These are phyloP conservation scores for Ascosphaera apis DNA, from an alignment of 2,329 filamentous ascomycete genomes.

Conservation along the genomic window DNA sequence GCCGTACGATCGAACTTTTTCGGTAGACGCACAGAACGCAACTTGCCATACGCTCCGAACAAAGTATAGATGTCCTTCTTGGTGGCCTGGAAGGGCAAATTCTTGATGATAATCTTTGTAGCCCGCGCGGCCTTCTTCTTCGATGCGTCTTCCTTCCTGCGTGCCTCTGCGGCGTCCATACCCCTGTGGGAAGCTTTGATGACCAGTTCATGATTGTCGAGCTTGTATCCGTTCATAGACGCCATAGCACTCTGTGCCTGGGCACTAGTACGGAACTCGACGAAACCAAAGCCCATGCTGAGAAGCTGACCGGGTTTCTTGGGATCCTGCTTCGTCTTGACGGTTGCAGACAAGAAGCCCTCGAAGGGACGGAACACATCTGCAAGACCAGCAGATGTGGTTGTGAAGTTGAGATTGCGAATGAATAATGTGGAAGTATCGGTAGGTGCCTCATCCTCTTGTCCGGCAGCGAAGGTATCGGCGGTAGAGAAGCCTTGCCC, in stretches of 20 bases:
- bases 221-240: constrained; percentile 67
- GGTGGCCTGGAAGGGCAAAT: constrained; percentile 81
- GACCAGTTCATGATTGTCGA: constrained; percentile 70
- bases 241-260: constrained; percentile 59
- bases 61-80: constrained; percentile 79
- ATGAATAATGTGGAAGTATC: constrained; percentile 74
- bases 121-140: constrained; percentile 55
- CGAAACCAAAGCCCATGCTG: constrained; percentile 94
- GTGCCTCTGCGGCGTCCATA: constrained; percentile 67
- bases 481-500: constrained; percentile 20
- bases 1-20: constrained; percentile 81
- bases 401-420: constrained; percentile 81
- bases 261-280: constrained; percentile 59
- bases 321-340: constrained; percentile 86
- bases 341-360: constrained; percentile 69
- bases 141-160: constrained; percentile 55
- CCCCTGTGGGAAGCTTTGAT: constrained; percentile 76
- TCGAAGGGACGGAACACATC: constrained; percentile 61
- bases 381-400: constrained; percentile 51
- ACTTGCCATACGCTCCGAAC: constrained; percentile 73
- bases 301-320: constrained; percentile 71
- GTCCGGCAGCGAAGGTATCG: constrained; percentile 14
- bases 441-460: constrained; percentile 16
- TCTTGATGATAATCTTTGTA: constrained; percentile 95
- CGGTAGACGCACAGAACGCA: constrained; percentile 78